Evolutionary conservation across 1,284 basidiomycete species (phyloP).

Genomic region (Microbotryum intermedium): DNA sequence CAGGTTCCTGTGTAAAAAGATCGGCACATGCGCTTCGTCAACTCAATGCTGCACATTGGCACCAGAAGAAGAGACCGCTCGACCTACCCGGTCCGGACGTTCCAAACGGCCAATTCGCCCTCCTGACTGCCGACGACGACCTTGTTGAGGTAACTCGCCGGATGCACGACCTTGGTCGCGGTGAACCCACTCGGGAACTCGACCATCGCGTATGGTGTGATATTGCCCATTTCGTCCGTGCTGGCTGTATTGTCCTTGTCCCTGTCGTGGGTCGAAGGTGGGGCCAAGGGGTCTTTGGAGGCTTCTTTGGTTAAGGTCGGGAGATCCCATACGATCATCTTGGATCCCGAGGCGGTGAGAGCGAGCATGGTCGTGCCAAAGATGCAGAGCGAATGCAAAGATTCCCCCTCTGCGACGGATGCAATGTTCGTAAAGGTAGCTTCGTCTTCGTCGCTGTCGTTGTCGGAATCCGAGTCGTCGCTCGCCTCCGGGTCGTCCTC

Average conservation of each 20-base stretch:
- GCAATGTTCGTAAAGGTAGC: not conserved
- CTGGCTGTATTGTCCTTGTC: slow-evolving; percentile 43
- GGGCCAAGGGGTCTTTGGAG: slow-evolving; percentile 10
- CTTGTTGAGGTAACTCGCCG: slow-evolving; percentile 96
- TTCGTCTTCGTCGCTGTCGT: not conserved
- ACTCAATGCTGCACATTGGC: too few relatives aligned
- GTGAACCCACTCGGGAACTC: slow-evolving; percentile 70
- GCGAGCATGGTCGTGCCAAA: slow-evolving; percentile 74
- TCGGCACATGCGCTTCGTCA: not conserved
- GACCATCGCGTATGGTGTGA: slow-evolving; percentile 51
- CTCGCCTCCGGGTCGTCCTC: slow-evolving; percentile 4
- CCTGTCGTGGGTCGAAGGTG: slow-evolving; percentile 48
- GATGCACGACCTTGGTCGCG: slow-evolving; percentile 77
- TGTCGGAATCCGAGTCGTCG: slow-evolving; percentile 1
- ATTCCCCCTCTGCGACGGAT: slow-evolving; percentile 46
- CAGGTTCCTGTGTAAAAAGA: slow-evolving; percentile 38
- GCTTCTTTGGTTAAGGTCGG: slow-evolving; percentile 23
- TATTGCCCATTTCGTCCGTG: not conserved
- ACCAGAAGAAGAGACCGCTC: slow-evolving; percentile 14
- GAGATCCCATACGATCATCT: slow-evolving; percentile 69
- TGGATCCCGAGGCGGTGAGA: slow-evolving; percentile 62
- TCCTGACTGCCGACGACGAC: slow-evolving; percentile 73
- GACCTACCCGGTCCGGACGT: slow-evolving; percentile 69
- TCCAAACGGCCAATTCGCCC: slow-evolving; percentile 88
- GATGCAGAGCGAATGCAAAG: slow-evolving; percentile 42